phyloP scores from a whole-genome alignment of 164 flowering plant genomes.

The Sextonia rubra region DNA sequence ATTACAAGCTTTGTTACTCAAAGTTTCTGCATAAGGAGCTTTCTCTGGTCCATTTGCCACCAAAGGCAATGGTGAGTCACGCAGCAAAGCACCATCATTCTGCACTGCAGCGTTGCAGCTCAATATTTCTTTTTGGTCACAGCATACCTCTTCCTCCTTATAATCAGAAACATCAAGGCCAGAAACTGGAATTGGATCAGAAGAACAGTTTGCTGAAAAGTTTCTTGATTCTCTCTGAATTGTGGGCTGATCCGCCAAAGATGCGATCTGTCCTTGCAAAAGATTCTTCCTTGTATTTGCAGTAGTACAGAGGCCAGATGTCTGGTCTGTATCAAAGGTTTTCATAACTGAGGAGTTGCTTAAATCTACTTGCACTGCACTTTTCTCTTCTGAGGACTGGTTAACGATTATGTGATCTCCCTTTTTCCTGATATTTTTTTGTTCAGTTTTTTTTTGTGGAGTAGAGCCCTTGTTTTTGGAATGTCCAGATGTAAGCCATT shows the following conservation, averaged over 20 bases:
- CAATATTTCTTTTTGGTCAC: not conserved
- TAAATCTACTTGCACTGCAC: conserved; percentile 5
- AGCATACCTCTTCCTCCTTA: conserved; percentile 2
- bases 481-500: conserved; percentile 57
- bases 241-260: conserved; percentile 4
- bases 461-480: conserved; percentile 20
- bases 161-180: conserved; percentile 24
- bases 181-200: conserved; percentile 1
- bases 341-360: conserved; percentile 13
- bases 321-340: conserved; percentile 3
- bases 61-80: conserved; percentile 18
- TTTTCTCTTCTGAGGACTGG: conserved; percentile 22
- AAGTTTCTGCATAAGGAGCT: conserved; percentile 9
- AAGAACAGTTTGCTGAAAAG: conserved; percentile 12
- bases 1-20: conserved; percentile 19
- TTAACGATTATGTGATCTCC: conserved; percentile 23
- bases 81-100: conserved; percentile 3
- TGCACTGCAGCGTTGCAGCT: not conserved
- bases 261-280: not conserved
- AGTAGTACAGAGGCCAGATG: conserved; percentile 14
- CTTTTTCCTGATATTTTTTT: conserved; percentile 32
- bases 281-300: conserved; percentile 19
- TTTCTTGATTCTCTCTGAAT: conserved; percentile 11
- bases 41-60: conserved; percentile 24
- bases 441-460: conserved; percentile 28